Percentiles rank a stretch among this genome's conserved stretches.
Conservation (phyloP, 2,329 filamentous ascomycete genomes). For the Aaosphaeria arxii region DNA sequence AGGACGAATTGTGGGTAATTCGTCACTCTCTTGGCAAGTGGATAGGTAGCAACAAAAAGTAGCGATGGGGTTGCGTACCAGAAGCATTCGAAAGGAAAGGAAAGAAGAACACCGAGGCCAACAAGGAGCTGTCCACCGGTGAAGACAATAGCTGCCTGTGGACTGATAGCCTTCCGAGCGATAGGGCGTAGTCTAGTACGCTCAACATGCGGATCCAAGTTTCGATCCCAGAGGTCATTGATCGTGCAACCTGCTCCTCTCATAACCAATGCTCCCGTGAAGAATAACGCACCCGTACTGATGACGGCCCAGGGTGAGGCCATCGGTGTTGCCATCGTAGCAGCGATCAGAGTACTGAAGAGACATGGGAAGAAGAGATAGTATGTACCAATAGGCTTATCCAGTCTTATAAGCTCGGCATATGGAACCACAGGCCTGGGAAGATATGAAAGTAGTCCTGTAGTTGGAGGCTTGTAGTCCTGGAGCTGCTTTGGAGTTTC, state of each 20-base stretch:
- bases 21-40: constrained; percentile 80
- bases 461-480: constrained; percentile 65
- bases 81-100: constrained; percentile 71
- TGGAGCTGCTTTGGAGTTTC: constrained; percentile 11
- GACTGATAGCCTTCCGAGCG: constrained; percentile 72
- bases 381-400: constrained; percentile 78
- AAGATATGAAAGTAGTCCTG: constrained; percentile 67
- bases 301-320: constrained; percentile 59
- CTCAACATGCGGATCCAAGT: constrained; percentile 76
- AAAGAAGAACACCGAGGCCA: constrained; percentile 70
- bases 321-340: constrained; percentile 63
- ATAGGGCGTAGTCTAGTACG: constrained; percentile 78
- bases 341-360: constrained; percentile 79
- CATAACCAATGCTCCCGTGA: constrained; percentile 77
- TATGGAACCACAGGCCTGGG: constrained; percentile 74
- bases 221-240: constrained; percentile 87
- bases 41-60: constrained; percentile 71
- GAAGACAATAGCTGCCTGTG: constrained; percentile 68
- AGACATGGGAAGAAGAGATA: constrained; percentile 85
- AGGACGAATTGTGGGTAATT: constrained; percentile 84
- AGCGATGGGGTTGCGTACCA: constrained; percentile 76
- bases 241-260: constrained; percentile 84
- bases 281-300: constrained; percentile 66
- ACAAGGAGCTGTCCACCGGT: constrained; percentile 71
- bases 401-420: constrained; percentile 74